Conservation (phyloP, 2,329 filamentous ascomycete genomes). For the Cryphonectria radicalis region DNA sequence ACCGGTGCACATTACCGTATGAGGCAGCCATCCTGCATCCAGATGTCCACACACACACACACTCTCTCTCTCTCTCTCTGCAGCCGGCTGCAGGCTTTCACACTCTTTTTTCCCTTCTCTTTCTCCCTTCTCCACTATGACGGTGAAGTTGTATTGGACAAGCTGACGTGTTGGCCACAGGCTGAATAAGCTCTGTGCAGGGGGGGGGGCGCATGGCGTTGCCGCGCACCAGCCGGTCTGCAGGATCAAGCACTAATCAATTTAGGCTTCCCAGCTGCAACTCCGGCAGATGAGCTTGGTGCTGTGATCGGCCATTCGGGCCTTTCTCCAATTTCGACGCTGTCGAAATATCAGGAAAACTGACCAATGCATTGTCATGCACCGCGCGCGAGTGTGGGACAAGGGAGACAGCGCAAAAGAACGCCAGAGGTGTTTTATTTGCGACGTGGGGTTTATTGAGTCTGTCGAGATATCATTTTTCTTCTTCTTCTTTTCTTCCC, state of each 20-base stretch:
- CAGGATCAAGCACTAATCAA: background rate
- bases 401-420: background rate
- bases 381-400: slow-evolving; percentile 1
- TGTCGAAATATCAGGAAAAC: background rate
- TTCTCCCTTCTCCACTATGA: background rate
- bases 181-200: background rate
- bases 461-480: background rate
- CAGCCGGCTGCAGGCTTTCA: background rate
- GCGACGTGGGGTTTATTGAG: background rate
- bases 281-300: slow-evolving; percentile 4
- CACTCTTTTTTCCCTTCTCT: background rate
- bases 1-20: background rate
- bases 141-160: background rate
- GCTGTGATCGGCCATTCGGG: background rate
- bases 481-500: background rate
- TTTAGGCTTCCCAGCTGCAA: background rate
- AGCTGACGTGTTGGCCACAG: background rate
- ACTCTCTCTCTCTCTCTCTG: background rate
- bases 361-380: background rate
- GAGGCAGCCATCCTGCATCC: background rate
- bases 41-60: background rate
- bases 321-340: background rate
- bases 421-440: background rate
- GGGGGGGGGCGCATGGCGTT: background rate
- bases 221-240: background rate